Evolutionary conservation across 2,329 filamentous ascomycete species (phyloP), one percentile per base, ranked within the genome.

Genomic region (Penicillium sumatraense): DNA sequence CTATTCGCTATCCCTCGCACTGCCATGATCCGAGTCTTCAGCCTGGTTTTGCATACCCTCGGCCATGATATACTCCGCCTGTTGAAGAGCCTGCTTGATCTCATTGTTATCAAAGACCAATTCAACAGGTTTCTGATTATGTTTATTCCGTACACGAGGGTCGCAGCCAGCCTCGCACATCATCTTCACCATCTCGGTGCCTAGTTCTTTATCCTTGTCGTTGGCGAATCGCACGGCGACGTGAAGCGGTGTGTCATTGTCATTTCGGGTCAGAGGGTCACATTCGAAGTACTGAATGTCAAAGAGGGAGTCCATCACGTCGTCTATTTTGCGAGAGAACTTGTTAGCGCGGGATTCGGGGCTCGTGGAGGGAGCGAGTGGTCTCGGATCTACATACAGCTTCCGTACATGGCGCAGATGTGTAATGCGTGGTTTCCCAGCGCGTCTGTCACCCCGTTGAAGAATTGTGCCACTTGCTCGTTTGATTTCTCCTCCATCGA

Each of bases 361-460:
- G 3, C 13, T 27, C 11, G 11, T 10, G 27, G 29, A 14, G 48
- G 24, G 47, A 35, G 14, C 23, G 31, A 31, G 42, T 18, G 42
- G 23, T 44, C 40, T 27, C n/a, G n/a, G n/a, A 21, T 20, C 23
- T n/a, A 81, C 88, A 65, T 80, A 93, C 90, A 96, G 77, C 92
- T 91, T 66, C 95, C 95, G 62, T 87, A 87, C 26, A 85, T 82
- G 27, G 93, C 93, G 47, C 93, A 95, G 65, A 97, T 86, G 76
- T 98, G 95, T 72, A 97, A 87, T 27, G 93, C 86, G 71, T 93
- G 86, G 76, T 93, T 93, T 49, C 95, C 95, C 77, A 97, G 82
- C 10, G 92, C 86, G 67, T 95, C 92, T 42, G 86, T 89, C 48
- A 93, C 90, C 45, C 85, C 83, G 80, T 99, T 99, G 72, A 99